These are phyloP conservation scores for Termitomyces sp. DNA, from an alignment of 768 basidiomycete genomes.

Conservation along the genomic window DNA sequence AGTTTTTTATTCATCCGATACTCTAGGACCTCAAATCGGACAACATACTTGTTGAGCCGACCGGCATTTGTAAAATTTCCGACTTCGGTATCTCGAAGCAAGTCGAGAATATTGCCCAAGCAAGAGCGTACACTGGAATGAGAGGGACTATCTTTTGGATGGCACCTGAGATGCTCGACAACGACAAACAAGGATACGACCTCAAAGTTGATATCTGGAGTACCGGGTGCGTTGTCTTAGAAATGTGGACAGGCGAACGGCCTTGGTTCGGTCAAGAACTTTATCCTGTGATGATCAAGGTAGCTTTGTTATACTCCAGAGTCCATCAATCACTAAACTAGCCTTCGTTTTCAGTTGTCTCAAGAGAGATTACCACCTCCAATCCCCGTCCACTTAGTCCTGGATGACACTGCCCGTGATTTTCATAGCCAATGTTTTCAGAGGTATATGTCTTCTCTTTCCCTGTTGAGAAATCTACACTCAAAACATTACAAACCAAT, in stretches of 20 bases:
- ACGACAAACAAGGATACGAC: slow-evolving; percentile 73
- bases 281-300: slow-evolving; percentile 78
- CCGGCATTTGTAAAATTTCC: slow-evolving; percentile 88
- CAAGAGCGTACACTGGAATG: slow-evolving; percentile 69
- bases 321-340: neutral
- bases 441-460: slow-evolving; percentile 36
- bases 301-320: slow-evolving; percentile 20
- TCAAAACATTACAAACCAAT: neutral
- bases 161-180: slow-evolving; percentile 83
- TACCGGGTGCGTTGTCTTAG: slow-evolving; percentile 86
- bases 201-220: slow-evolving; percentile 98
- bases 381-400: slow-evolving; percentile 57
- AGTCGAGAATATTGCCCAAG: slow-evolving; percentile 58
- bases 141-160: slow-evolving; percentile 95
- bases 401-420: slow-evolving; percentile 60
- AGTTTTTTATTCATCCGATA: slow-evolving; percentile 1
- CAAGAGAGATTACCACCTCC: slow-evolving; percentile 68
- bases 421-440: slow-evolving; percentile 79
- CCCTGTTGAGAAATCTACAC: neutral
- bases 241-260: slow-evolving; percentile 93
- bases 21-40: slow-evolving; percentile 86
- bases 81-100: slow-evolving; percentile 97
- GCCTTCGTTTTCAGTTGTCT: slow-evolving; percentile 44
- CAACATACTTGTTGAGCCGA: slow-evolving; percentile 85
- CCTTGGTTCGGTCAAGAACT: slow-evolving; percentile 80